Evolutionary conservation across 352 stramenopile genomes (phyloP).

Genomic region (Globisporangium echinulatum): DNA sequence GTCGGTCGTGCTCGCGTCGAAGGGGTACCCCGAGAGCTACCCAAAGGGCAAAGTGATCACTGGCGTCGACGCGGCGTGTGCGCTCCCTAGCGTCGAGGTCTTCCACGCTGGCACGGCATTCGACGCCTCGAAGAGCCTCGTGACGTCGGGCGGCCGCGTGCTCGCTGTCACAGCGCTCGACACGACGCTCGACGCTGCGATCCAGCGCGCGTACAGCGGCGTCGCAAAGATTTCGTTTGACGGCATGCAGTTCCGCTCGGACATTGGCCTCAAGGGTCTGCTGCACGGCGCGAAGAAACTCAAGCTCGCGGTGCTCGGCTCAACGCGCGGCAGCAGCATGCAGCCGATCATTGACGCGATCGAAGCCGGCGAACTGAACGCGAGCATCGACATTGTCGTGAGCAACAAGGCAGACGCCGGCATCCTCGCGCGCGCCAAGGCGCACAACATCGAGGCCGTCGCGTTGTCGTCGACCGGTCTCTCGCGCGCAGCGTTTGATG

Average conservation of each 20-base stretch:
- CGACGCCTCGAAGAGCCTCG: constrained; percentile 46
- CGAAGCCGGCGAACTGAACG: constrained; percentile 78
- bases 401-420: constrained; percentile 92
- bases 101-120: constrained; percentile 98
- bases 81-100: constrained; percentile 89
- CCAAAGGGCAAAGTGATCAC: constrained; percentile 96
- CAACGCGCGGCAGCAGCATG: constrained; percentile 93
- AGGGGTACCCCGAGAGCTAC: constrained; percentile 98
- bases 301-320: constrained; percentile 94
- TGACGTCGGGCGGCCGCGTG: constrained; percentile 95
- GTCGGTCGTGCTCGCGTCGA: constrained; percentile 95
- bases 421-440: constrained; percentile 93
- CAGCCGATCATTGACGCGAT: constrained; percentile 97
- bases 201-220: constrained; percentile 89
- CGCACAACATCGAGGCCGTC: constrained; percentile 61
- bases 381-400: constrained; percentile 94
- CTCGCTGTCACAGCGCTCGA: constrained; percentile 95
- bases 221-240: constrained; percentile 88
- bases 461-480: constrained; percentile 70
- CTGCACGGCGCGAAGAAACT: constrained; percentile 83
- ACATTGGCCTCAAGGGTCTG: constrained; percentile 95
- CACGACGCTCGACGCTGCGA: constrained; percentile 85
- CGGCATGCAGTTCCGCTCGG: constrained; percentile 92
- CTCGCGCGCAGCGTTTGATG: constrained; percentile 92
- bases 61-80: constrained; percentile 85